Percentiles rank a stretch among this genome's conserved stretches.
Evolutionary conservation across 1,284 basidiomycete species (phyloP).

Genomic region (Filobasidium uniguttulatum): DNA sequence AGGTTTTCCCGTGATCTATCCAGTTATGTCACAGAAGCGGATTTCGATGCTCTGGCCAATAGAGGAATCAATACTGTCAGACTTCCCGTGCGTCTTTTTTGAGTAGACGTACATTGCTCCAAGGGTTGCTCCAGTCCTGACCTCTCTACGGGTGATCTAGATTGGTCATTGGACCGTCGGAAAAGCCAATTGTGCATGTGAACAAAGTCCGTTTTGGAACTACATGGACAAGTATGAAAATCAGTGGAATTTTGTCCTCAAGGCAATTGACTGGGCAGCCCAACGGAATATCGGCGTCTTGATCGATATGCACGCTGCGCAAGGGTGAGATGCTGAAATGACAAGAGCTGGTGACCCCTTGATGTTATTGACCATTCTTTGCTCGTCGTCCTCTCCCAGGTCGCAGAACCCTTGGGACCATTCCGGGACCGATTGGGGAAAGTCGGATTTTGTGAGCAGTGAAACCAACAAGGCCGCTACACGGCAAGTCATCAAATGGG

Average conservation of each 20-base stretch:
- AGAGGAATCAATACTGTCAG: constrained; percentile 58
- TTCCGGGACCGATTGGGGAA: constrained; percentile 55
- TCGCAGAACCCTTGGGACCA: constrained; percentile 36
- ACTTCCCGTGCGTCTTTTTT: constrained; percentile 38
- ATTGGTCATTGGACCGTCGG: constrained; percentile 30
- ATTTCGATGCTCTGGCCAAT: constrained; percentile 41
- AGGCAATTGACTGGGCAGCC: constrained; percentile 55
- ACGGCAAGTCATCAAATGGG: constrained; percentile 45
- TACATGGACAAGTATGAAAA: constrained; percentile 41
- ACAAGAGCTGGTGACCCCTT: background rate
- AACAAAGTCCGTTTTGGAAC: constrained; percentile 6
- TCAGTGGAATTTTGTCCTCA: constrained; percentile 44
- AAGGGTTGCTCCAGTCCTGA: background rate
- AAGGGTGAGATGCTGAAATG: constrained; percentile 40
- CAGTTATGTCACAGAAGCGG: constrained; percentile 48
- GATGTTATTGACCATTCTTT: too few relatives aligned
- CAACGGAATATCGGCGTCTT: constrained; percentile 54
- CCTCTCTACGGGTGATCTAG: constrained; percentile 8
- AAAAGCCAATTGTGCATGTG: constrained; percentile 10
- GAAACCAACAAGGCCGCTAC: constrained; percentile 47
- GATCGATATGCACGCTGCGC: constrained; percentile 60
- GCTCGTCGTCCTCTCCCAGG: too few relatives aligned
- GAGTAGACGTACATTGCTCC: too few relatives aligned
- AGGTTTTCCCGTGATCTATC: background rate
- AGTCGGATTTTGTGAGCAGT: constrained; percentile 43